phyloP scores from a whole-genome alignment of 2,329 filamentous ascomycete genomes.

The Diaporthe ampelina region DNA sequence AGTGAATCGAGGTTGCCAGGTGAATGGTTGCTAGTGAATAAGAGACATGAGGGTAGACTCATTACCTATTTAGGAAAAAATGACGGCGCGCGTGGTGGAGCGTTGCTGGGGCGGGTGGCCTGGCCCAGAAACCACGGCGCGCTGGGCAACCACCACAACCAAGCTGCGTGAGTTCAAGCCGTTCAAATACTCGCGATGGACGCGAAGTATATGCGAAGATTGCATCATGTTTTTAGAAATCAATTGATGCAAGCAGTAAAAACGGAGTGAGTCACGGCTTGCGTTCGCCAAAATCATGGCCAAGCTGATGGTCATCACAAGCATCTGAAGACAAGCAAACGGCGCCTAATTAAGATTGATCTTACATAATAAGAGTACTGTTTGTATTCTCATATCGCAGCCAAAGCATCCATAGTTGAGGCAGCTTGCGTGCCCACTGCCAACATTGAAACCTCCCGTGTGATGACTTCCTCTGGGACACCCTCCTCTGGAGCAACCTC shows the following conservation, averaged over 20 bases:
- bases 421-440: no score
- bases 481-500: no score
- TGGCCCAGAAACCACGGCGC: neutral
- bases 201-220: fast-evolving
- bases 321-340: neutral
- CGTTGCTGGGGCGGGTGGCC: neutral
- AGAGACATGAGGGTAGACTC: neutral
- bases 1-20: neutral
- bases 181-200: neutral
- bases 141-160: neutral
- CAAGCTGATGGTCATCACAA: no score
- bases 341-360: no score
- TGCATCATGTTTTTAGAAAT: neutral
- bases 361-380: no score
- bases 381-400: no score
- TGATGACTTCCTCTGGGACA: no score
- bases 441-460: no score
- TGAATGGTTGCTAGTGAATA: neutral
- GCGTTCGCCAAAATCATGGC: neutral
- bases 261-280: neutral
- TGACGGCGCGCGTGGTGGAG: neutral
- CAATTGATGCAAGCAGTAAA: neutral
- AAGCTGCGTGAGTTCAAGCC: neutral
- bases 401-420: no score
- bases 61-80: neutral